phyloP scores from a whole-genome alignment of 768 basidiomycete genomes.

The Lentinus brumalis region DNA sequence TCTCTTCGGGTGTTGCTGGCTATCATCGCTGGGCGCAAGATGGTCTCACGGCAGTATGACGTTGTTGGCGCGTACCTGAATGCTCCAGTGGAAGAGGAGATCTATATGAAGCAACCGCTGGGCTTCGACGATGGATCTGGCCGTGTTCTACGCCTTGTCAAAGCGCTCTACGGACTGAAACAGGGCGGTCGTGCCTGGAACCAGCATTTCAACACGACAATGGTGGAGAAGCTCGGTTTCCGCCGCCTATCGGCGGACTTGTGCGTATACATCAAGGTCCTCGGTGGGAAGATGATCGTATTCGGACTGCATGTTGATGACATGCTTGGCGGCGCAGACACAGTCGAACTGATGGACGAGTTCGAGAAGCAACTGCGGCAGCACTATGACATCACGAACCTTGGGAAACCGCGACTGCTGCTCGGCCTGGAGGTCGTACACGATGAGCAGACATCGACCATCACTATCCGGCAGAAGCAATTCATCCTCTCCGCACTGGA shows the following conservation, averaged over 20 bases:
- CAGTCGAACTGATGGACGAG: neutral
- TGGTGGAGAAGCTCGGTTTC: conserved; percentile 15
- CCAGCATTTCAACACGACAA: conserved; percentile 5
- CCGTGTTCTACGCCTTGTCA: conserved; percentile 26
- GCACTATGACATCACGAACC: conserved; percentile 20
- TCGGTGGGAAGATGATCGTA: conserved; percentile 4
- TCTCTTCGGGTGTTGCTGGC: conserved; percentile 32
- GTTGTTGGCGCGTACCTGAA: conserved; percentile 45
- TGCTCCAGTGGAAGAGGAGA: conserved; percentile 37
- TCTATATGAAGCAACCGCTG: conserved; percentile 47
- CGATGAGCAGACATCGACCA: conserved; percentile 21
- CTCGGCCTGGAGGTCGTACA: conserved; percentile 24
- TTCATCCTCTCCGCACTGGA: conserved; percentile 29
- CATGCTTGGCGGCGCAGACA: conserved; percentile 7
- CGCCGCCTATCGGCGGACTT: conserved; percentile 1
- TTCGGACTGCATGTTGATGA: conserved; percentile 29
- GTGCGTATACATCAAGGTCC: conserved; percentile 2
- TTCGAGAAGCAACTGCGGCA: conserved; percentile 8
- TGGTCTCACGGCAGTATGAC: conserved; percentile 43
- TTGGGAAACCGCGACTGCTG: conserved; percentile 15
- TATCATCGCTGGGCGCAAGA: conserved; percentile 37
- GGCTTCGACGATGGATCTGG: conserved; percentile 21
- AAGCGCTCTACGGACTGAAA: conserved; percentile 40
- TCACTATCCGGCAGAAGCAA: conserved; percentile 27
- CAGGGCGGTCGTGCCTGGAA: conserved; percentile 39